Evolutionary conservation across 164 flowering plant genomes (phyloP).

Genomic region (Akebia trifoliata): DNA sequence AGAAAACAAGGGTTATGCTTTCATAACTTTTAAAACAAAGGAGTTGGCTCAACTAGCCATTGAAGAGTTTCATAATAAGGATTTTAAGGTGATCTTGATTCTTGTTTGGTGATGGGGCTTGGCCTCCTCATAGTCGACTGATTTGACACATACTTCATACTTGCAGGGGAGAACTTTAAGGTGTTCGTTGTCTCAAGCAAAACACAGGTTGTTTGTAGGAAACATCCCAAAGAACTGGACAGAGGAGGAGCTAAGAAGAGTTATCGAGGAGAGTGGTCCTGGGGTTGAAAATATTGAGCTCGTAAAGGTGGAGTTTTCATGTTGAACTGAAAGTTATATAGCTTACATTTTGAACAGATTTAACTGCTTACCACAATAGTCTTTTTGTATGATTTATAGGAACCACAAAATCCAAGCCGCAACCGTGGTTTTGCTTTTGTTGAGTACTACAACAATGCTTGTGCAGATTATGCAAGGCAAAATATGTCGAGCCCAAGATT

Average conservation of each 20-base stretch:
- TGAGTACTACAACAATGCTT: conserved; percentile 91
- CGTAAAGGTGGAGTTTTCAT: conserved; percentile 52
- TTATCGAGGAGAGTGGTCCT: conserved; percentile 76
- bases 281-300: conserved; percentile 88
- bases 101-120: conserved; percentile 4
- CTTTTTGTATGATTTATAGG: conserved; percentile 41
- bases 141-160: background rate
- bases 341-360: too few species aligned
- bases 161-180: conserved; percentile 81
- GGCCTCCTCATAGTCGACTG: too few species aligned
- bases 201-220: conserved; percentile 89
- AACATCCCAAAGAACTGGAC: conserved; percentile 88
- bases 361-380: background rate
- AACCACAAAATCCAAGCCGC: conserved; percentile 74
- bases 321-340: conserved; percentile 4
- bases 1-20: conserved; percentile 87
- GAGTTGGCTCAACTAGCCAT: conserved; percentile 79
- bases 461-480: conserved; percentile 96
- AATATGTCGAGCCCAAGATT: conserved; percentile 65
- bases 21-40: conserved; percentile 68
- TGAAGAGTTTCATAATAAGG: conserved; percentile 73
- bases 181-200: conserved; percentile 85
- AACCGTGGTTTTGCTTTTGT: conserved; percentile 97
- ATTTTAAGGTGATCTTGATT: conserved; percentile 59
- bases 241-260: conserved; percentile 71